phyloP scores from a whole-genome alignment of 2,329 filamentous ascomycete genomes.

The Chaetomium strumarium region DNA sequence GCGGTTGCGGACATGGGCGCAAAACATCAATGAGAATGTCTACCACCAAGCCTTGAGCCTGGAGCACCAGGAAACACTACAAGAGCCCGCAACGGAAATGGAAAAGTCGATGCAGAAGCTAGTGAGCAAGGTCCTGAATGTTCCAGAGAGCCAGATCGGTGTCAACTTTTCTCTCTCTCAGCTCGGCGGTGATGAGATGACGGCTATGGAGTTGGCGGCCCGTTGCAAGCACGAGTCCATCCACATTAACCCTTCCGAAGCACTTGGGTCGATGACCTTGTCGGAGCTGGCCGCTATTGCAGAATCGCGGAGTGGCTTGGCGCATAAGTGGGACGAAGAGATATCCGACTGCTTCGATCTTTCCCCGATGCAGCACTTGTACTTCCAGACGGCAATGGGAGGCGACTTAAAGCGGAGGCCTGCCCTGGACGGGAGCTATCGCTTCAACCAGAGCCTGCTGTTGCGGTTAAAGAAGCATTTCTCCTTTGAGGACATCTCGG shows the following conservation, averaged over 20 bases:
- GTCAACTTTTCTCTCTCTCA: conserved; percentile 38
- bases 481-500: conserved; percentile 39
- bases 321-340: conserved; percentile 31
- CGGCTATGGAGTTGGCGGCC: conserved; percentile 35
- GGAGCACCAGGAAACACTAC: conserved; percentile 32
- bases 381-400: conserved; percentile 44
- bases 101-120: conserved; percentile 36
- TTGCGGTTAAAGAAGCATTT: conserved; percentile 39
- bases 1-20: conserved; percentile 47
- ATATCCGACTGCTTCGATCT: conserved; percentile 38
- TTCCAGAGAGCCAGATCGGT: conserved; percentile 35
- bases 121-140: conserved; percentile 34
- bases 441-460: conserved; percentile 47
- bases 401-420: conserved; percentile 29
- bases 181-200: conserved; percentile 37
- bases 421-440: conserved; percentile 33
- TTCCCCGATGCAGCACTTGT: conserved; percentile 49
- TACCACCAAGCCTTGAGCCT: conserved; percentile 42
- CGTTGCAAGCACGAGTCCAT: conserved; percentile 36
- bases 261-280: conserved; percentile 34
- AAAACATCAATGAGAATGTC: conserved; percentile 44
- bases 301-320: conserved; percentile 28
- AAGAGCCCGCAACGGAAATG: conserved; percentile 33
- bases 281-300: conserved; percentile 35
- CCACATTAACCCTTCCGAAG: conserved; percentile 32